phyloP scores from a whole-genome alignment of 495 filamentous ascomycete genomes.

The Rostrohypoxylon terebratum region DNA sequence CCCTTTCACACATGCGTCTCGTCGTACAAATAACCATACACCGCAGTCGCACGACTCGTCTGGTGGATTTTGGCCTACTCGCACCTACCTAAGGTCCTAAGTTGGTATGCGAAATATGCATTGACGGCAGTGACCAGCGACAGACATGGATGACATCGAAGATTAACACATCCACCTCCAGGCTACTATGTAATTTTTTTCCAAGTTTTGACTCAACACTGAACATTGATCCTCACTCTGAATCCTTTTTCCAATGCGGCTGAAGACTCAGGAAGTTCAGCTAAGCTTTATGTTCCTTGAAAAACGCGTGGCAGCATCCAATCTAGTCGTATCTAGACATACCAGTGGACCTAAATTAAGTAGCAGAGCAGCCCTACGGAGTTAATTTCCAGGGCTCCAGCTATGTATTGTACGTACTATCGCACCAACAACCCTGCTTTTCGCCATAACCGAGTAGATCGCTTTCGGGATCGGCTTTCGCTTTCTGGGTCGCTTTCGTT shows the following conservation, averaged over 20 bases:
- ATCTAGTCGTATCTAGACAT: neutral
- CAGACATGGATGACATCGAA: too few species aligned
- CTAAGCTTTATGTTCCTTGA: neutral
- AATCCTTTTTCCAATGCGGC: neutral
- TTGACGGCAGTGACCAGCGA: too few species aligned
- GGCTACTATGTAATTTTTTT: neutral
- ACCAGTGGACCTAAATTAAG: slow-evolving; percentile 6
- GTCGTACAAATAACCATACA: neutral
- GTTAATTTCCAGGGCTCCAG: neutral
- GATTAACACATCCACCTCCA: neutral
- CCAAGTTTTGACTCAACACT: neutral
- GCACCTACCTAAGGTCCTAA: neutral
- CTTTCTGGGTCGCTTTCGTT: neutral
- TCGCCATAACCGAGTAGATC: neutral
- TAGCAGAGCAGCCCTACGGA: neutral
- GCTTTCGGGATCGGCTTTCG: neutral
- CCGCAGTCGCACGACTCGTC: neutral
- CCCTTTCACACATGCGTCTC: neutral
- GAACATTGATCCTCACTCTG: neutral
- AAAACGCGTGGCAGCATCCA: slow-evolving; percentile 2
- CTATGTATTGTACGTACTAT: too few species aligned
- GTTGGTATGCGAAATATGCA: neutral
- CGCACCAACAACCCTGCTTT: neutral
- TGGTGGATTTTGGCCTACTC: neutral
- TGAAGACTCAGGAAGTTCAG: neutral